A percentile compares a stretch with the other conserved stretches of the same genome.
Conservation (phyloP, 148 eudicot species). For the Rhododendron ovatum region DNA sequence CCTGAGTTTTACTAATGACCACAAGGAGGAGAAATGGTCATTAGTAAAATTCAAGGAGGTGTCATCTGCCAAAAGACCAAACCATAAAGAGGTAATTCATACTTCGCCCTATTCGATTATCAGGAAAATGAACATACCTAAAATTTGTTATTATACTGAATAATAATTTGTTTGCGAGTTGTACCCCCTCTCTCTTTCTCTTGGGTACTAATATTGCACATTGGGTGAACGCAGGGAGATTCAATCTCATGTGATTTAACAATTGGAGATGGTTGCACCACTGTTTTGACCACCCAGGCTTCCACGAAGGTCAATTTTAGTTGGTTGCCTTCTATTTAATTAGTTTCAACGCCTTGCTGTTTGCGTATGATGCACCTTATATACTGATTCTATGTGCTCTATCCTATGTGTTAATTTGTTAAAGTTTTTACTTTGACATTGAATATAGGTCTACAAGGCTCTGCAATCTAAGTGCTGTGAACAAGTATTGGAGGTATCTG, state of each 20-base stretch:
- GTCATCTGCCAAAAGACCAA: no score
- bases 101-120: no score
- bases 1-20: no score
- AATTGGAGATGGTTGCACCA: constrained; percentile 78
- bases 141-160: not conserved
- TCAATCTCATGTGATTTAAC: constrained; percentile 50
- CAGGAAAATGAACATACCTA: not conserved
- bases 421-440: not conserved
- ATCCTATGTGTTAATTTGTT: not conserved
- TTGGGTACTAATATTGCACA: not conserved
- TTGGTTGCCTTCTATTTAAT: not conserved
- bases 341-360: not conserved
- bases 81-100: no score
- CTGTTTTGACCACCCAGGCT: constrained; percentile 93
- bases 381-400: not conserved
- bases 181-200: not conserved
- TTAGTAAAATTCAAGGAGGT: no score
- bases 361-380: not conserved
- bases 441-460: constrained; percentile 69
- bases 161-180: constrained; percentile 5
- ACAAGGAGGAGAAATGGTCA: no score
- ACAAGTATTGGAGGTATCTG: constrained; percentile 70
- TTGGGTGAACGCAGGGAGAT: constrained; percentile 52
- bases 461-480: constrained; percentile 60
- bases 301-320: constrained; percentile 69